Percentiles rank a stretch among this genome's conserved stretches.
These are phyloP conservation scores for Tilletia indica DNA, from an alignment of 1,284 basidiomycete species.

Conservation along the genomic window DNA sequence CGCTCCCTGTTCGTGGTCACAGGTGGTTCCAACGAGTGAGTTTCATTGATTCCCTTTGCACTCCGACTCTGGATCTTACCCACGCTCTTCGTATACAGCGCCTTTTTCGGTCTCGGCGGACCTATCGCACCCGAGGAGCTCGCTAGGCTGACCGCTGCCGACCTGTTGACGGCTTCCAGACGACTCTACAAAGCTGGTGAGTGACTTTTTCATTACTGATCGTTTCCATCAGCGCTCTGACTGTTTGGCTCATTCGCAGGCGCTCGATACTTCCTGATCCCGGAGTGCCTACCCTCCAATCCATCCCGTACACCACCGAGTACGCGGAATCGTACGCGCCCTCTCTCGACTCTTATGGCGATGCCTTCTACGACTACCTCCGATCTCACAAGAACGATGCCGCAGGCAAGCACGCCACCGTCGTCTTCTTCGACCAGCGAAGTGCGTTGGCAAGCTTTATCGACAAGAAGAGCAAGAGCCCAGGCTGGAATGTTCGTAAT, in stretches of 20 bases:
- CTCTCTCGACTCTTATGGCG: neutral
- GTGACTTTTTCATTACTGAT: neutral
- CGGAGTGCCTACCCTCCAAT: neutral
- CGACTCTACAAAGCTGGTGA: conserved; percentile 14
- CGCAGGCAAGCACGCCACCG: neutral
- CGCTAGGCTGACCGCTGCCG: conserved; percentile 1
- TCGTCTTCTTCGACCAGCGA: conserved; percentile 17
- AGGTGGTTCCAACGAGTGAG: conserved; percentile 15
- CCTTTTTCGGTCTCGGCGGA: conserved; percentile 22
- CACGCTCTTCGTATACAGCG: conserved; percentile 9
- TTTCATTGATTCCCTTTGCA: neutral
- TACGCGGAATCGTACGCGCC: neutral
- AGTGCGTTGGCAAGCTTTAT: neutral
- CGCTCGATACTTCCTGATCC: conserved; percentile 13
- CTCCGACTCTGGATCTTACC: neutral
- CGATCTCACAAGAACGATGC: neutral
- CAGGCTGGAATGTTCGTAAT: conserved; percentile 5
- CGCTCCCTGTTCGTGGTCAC: conserved; percentile 26
- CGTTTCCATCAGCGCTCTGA: neutral
- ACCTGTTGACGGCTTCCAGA: neutral
- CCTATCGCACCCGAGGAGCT: conserved; percentile 9
- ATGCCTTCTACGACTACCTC: conserved; percentile 16
- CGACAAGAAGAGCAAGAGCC: neutral
- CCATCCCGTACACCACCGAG: neutral
- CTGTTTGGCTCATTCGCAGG: neutral